A percentile compares a stretch with the other conserved stretches of the same genome.
phyloP scores from a whole-genome alignment of 495 filamentous ascomycete species.

The Xylaria acuta region DNA sequence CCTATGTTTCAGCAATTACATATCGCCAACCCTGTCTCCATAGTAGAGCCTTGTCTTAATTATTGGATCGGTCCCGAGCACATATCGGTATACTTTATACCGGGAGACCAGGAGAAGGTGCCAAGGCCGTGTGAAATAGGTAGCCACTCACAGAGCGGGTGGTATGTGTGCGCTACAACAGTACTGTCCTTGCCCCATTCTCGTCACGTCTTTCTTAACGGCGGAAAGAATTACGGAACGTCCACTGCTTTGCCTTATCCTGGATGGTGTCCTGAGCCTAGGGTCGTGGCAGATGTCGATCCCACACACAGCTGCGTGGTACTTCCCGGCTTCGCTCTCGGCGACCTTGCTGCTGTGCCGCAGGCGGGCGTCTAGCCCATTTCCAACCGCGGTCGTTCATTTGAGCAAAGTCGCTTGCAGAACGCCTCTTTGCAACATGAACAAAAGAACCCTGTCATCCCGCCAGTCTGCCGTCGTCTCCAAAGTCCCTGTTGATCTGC shows the following conservation, averaged over 20 bases:
- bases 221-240: conserved; percentile 7
- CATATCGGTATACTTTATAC: not conserved
- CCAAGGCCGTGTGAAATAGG: conserved; percentile 5
- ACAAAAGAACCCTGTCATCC: conserved; percentile 19
- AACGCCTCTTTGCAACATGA: conserved; percentile 14
- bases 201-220: not conserved
- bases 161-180: not conserved
- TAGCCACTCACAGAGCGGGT: not conserved
- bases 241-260: not conserved
- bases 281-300: conserved; percentile 15
- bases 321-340: conserved; percentile 20
- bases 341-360: conserved; percentile 22
- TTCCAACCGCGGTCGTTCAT: not conserved
- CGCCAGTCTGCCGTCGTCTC: conserved; percentile 12
- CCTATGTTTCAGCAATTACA: conserved; percentile 5
- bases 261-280: not conserved
- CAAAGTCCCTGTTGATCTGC: conserved; percentile 15
- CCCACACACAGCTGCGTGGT: conserved; percentile 17
- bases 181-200: not conserved
- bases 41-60: not conserved
- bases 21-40: not conserved
- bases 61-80: conserved; percentile 18
- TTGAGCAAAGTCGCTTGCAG: conserved; percentile 15
- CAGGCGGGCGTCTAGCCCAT: conserved; percentile 24
- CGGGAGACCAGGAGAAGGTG: not conserved